These are phyloP conservation scores for Phragmites australis DNA, from an alignment of 176 grass and related monocot genomes.

Conservation along the genomic window DNA sequence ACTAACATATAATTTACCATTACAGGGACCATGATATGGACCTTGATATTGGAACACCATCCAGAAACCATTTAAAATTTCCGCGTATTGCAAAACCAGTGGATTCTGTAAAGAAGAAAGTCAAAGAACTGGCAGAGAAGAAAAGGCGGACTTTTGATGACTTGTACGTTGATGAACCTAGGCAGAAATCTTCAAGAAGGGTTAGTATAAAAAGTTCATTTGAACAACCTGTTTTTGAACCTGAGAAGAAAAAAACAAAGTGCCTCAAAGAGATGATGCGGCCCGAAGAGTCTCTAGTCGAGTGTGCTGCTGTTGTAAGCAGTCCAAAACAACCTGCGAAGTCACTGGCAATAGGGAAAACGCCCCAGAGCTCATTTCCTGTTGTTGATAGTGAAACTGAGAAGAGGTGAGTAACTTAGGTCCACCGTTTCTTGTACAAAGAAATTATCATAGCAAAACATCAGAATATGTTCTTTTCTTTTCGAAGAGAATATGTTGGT, in stretches of 20 bases:
- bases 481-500: neutral
- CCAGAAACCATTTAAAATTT: constrained; percentile 61
- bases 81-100: constrained; percentile 35
- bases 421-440: constrained; percentile 7
- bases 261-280: neutral
- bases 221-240: constrained; percentile 5
- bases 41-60: constrained; percentile 51
- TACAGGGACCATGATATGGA: constrained; percentile 60
- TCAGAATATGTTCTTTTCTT: neutral
- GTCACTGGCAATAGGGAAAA: neutral
- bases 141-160: constrained; percentile 24
- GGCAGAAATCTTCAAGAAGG: constrained; percentile 13
- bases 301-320: constrained; percentile 23
- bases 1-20: constrained; percentile 9
- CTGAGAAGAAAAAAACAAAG: constrained; percentile 27
- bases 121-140: constrained; percentile 39
- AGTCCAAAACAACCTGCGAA: constrained; percentile 22
- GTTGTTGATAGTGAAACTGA: constrained; percentile 46
- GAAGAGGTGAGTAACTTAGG: constrained; percentile 38
- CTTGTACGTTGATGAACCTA: constrained; percentile 1
- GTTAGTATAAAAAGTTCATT: constrained; percentile 1
- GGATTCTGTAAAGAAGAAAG: constrained; percentile 43
- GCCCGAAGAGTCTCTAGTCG: constrained; percentile 9
- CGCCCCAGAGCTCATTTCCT: constrained; percentile 54
- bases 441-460: neutral